These are phyloP conservation scores for Rhizomucor pusillus DNA, from an alignment of 371 early-diverging fungal species.

Conservation along the genomic window DNA sequence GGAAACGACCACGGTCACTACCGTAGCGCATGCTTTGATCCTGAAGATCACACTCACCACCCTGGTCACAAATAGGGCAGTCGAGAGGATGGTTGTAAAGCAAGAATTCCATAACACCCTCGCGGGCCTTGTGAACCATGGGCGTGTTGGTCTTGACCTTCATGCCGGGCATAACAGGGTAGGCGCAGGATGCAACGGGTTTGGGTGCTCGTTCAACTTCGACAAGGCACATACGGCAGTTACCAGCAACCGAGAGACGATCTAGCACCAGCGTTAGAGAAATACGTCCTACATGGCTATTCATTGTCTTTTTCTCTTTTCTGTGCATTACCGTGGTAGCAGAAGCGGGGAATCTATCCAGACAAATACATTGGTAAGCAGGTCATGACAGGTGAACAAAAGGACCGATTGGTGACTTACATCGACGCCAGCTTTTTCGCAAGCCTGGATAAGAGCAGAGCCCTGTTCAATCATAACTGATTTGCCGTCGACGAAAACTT, in stretches of 20 bases:
- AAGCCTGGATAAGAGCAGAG: conserved; percentile 95
- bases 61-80: conserved; percentile 98
- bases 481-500: conserved; percentile 91
- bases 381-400: conserved; percentile 3
- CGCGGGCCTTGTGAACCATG: conserved; percentile 95
- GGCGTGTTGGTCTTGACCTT: conserved; percentile 93
- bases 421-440: conserved; percentile 86
- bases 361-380: not conserved
- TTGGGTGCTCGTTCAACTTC: conserved; percentile 96
- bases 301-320: not conserved
- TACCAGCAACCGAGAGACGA: conserved; percentile 94
- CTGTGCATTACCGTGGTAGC: conserved; percentile 79
- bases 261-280: conserved; percentile 30
- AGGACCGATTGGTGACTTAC: conserved; percentile 24
- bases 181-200: conserved; percentile 95
- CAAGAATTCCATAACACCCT: conserved; percentile 98
- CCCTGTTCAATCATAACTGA: conserved; percentile 91
- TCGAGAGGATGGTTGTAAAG: conserved; percentile 97
- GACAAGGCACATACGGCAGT: conserved; percentile 99
- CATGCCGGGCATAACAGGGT: conserved; percentile 98
- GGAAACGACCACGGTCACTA: conserved; percentile 89
- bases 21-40: conserved; percentile 97
- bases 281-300: not conserved
- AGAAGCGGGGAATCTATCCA: conserved; percentile 88
- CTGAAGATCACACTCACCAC: conserved; percentile 98